Evolutionary conservation across 1,139 yeast species (phyloP), one percentile per base, ranked within the genome.

Genomic region (Groenewaldozyma sp.): DNA sequence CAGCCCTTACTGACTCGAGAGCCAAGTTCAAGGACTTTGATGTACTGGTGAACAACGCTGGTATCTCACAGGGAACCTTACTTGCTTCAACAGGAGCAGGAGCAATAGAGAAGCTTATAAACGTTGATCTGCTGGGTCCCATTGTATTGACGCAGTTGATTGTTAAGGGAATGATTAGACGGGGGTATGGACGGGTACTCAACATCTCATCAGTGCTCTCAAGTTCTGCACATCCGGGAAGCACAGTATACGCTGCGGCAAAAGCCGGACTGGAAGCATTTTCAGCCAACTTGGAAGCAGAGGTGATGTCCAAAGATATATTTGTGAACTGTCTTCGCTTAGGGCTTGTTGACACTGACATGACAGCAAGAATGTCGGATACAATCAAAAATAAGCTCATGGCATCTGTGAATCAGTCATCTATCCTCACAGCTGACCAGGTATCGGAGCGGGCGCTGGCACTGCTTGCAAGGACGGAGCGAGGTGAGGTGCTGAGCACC

Each of bases 201-300:
- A 88, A 86, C 54, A 63, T 91, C 1, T 74, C 95, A 1, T 86
- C 96, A 0, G 69, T 82, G 2, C 63, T 88, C 21, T 82, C 83
- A 0, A 48, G 46, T 44, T 65, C 45, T 42, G 73, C 59, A 2
- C 47, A 68, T 1, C 62, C 66, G 48, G 97, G 97, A 0, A 75
- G 94, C 0, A 52, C 82, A 0, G 78, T 82, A 0, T 91, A 91
- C 56, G 68, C 86, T 1, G 91, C 94, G 0, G 68, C 86, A 37
- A 91, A 91, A 56, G 82, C 87, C 0, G 97, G 94, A 0, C 44
- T 67, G 3, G 57, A 58, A 37, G 84, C 82, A 3, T 81, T 86
- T 51, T 74, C 94, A 0, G 61, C 65, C 34, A 64, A 81, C 0
- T 57, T 86, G 34, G 78, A 91, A 0, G 53, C 59, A 2, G 98